Percentiles rank a stretch among this genome's conserved stretches.
Evolutionary conservation across 2,329 filamentous ascomycete genomes (phyloP).

Genomic region (Seiridium cupressi): DNA sequence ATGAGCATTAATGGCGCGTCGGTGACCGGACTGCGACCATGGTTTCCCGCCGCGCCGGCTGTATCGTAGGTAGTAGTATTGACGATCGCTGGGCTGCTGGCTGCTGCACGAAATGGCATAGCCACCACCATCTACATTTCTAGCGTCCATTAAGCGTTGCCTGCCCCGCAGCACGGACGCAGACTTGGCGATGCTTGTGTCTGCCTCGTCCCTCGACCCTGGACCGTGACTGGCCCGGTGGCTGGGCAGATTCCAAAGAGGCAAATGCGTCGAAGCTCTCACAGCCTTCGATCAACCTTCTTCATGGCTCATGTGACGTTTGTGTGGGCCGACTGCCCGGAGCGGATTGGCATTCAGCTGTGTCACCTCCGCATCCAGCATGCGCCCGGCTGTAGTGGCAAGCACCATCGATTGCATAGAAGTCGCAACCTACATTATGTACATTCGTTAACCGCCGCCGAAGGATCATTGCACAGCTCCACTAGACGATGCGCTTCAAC

Average conservation of each 20-base stretch:
- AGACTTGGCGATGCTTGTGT: not conserved
- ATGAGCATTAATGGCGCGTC: too few species aligned
- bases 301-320: not conserved
- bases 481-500: not conserved
- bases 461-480: not conserved
- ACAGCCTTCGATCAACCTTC: constrained; percentile 4
- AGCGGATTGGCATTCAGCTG: not conserved
- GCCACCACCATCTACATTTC: not conserved
- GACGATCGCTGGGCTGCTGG: too few species aligned
- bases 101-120: not conserved
- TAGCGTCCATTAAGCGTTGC: not conserved
- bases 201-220: not conserved
- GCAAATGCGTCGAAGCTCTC: not conserved
- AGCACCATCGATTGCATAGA: not conserved
- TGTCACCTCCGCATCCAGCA: not conserved
- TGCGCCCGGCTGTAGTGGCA: not conserved
- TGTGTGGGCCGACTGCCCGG: not conserved
- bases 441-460: too few species aligned
- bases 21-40: too few species aligned
- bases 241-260: not conserved
- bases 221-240: not conserved
- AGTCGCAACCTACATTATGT: too few species aligned
- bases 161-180: not conserved
- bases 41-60: too few species aligned
- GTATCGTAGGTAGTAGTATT: too few species aligned